phyloP scores from a whole-genome alignment of 768 basidiomycete genomes.

The Hygrocybe punicea region DNA sequence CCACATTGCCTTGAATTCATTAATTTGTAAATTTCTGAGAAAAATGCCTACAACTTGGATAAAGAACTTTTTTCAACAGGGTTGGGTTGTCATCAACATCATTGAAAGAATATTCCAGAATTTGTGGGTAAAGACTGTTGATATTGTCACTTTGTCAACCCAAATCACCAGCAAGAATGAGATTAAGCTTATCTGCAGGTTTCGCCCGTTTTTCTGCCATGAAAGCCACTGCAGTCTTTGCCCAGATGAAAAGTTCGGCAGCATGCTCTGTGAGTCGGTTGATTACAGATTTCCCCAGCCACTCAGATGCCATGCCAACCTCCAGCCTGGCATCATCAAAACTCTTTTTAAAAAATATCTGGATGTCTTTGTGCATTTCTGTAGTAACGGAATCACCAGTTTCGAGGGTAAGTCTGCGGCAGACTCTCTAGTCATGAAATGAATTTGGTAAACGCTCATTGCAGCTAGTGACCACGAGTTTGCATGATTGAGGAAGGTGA shows the following conservation, averaged over 20 bases:
- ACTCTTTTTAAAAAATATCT: neutral
- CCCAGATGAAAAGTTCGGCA: constrained; percentile 2
- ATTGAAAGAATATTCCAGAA: neutral
- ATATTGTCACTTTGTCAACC: neutral
- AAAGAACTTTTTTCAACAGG: too few relatives aligned
- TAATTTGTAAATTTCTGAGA: too few relatives aligned
- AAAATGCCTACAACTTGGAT: too few relatives aligned
- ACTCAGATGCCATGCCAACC: constrained; percentile 2
- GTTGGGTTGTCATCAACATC: too few relatives aligned
- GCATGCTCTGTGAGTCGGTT: neutral
- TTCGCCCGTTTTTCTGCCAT: neutral
- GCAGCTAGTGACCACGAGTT: too few relatives aligned
- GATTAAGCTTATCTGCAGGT: neutral
- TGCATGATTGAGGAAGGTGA: too few relatives aligned
- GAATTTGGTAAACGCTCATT: too few relatives aligned
- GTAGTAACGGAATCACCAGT: neutral
- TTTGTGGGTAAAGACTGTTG: neutral
- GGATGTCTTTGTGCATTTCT: neutral
- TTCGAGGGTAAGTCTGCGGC: neutral
- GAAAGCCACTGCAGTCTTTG: constrained; percentile 1
- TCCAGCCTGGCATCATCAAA: constrained; percentile 3
- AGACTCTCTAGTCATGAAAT: constrained; percentile 14
- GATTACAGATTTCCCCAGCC: constrained; percentile 16
- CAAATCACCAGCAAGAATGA: neutral
- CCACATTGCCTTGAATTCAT: too few relatives aligned